Evolutionary conservation across 148 eudicot genomes (phyloP).

Genomic region (Chenopodium berlandieri): DNA sequence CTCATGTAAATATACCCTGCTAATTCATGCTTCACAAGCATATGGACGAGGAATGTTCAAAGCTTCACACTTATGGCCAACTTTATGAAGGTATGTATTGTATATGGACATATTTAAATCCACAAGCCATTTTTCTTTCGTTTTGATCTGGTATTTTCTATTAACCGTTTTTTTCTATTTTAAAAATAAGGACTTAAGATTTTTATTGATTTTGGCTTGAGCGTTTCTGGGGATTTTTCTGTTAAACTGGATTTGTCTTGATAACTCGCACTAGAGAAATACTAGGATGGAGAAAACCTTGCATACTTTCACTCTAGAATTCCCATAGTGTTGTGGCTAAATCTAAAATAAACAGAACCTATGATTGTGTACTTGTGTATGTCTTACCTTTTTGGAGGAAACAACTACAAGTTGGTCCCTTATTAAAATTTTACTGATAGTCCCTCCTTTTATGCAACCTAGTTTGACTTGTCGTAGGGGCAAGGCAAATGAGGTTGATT

Average conservation of each 20-base stretch:
- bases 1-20: not conserved
- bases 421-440: not conserved
- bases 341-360: not conserved
- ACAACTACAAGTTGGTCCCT: not conserved
- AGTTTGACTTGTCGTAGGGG: not conserved
- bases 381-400: not conserved
- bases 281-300: not conserved
- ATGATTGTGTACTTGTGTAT: not conserved
- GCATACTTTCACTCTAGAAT: not conserved
- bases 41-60: not conserved
- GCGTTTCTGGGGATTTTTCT: not conserved
- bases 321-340: not conserved
- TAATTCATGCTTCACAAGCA: not conserved
- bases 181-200: not conserved
- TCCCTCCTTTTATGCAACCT: not conserved
- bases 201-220: not conserved
- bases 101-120: not conserved
- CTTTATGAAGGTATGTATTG: not conserved
- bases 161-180: not conserved
- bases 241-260: not conserved
- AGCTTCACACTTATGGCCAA: not conserved
- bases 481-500: not conserved
- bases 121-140: not conserved
- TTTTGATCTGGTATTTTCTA: not conserved
- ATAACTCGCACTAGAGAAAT: not conserved